phyloP scores from a whole-genome alignment of 2,329 filamentous ascomycete genomes.

The Aspergillus sp. region DNA sequence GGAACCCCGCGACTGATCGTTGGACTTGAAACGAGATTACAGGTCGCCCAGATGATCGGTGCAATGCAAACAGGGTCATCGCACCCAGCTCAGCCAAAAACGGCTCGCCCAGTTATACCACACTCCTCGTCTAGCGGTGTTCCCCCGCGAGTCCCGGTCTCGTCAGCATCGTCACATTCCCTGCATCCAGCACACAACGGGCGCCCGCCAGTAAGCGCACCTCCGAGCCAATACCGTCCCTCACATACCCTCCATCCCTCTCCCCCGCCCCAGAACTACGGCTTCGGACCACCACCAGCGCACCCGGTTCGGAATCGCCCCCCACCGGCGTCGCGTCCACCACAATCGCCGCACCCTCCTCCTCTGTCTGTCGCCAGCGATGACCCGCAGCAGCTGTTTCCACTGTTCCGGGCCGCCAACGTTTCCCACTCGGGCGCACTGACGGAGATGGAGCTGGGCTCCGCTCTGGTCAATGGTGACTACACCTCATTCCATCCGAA shows the following conservation, averaged over 20 bases:
- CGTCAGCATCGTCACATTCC: conserved; percentile 12
- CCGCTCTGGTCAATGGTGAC: conserved; percentile 92
- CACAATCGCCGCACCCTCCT: conserved; percentile 56
- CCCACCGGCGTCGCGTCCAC: conserved; percentile 54
- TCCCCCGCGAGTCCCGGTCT: conserved; percentile 23
- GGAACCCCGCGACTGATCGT: neutral
- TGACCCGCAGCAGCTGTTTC: conserved; percentile 60
- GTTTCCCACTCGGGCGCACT: conserved; percentile 69
- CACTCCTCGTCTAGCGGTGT: conserved; percentile 14
- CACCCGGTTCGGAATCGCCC: conserved; percentile 50
- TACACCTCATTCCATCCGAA: conserved; percentile 89
- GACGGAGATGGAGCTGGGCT: conserved; percentile 76
- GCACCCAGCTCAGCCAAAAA: conserved; percentile 20
- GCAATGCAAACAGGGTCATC: conserved; percentile 26
- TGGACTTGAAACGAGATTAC: conserved; percentile 3
- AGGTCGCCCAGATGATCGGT: conserved; percentile 43
- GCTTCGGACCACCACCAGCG: conserved; percentile 44
- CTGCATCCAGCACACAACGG: conserved; percentile 12
- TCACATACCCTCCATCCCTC: conserved; percentile 36
- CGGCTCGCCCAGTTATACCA: conserved; percentile 19
- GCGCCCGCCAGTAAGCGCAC: conserved; percentile 13
- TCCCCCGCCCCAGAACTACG: conserved; percentile 42
- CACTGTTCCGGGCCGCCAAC: conserved; percentile 86
- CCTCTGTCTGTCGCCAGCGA: conserved; percentile 43
- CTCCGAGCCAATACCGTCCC: conserved; percentile 21